Conservation (phyloP, 768 basidiomycete genomes). For the Pholiota molesta region DNA sequence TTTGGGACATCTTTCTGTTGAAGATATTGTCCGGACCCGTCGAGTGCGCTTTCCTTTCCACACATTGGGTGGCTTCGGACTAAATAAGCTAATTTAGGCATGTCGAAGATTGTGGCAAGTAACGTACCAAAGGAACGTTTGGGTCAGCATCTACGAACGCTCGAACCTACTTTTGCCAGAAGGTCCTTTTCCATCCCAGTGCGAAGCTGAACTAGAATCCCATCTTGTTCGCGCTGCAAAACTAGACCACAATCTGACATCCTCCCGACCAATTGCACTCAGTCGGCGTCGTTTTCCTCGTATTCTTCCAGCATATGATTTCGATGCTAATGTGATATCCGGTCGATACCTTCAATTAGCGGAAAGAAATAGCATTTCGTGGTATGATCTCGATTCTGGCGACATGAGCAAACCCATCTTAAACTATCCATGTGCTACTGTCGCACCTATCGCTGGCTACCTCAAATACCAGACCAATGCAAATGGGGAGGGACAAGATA, state of each 20-base stretch:
- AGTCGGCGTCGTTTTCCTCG: conserved; percentile 21
- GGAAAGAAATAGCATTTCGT: conserved; percentile 20
- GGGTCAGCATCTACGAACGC: conserved; percentile 21
- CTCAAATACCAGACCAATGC: conserved; percentile 24
- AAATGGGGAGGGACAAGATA: conserved; percentile 21
- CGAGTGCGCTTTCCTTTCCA: conserved; percentile 15
- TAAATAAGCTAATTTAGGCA: conserved; percentile 12
- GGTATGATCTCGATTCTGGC: conserved; percentile 27
- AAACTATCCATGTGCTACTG: conserved; percentile 21
- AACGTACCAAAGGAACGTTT: conserved; percentile 22
- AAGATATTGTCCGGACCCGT: conserved; percentile 23
- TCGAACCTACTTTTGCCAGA: conserved; percentile 23
- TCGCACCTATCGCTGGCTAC: conserved; percentile 19
- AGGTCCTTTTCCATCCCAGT: conserved; percentile 19
- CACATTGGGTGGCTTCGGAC: not conserved
- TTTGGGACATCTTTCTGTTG: conserved; percentile 18
- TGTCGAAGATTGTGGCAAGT: conserved; percentile 19
- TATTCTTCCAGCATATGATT: conserved; percentile 24
- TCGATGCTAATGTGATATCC: conserved; percentile 23
- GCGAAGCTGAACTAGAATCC: conserved; percentile 19
- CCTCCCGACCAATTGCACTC: conserved; percentile 7
- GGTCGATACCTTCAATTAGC: conserved; percentile 28
- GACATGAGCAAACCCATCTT: conserved; percentile 20
- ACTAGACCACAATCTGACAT: conserved; percentile 22
- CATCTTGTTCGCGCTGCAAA: conserved; percentile 22